Evolutionary conservation across 768 basidiomycete genomes (phyloP).

Genomic region (Gloeopeniophorella convolvens): DNA sequence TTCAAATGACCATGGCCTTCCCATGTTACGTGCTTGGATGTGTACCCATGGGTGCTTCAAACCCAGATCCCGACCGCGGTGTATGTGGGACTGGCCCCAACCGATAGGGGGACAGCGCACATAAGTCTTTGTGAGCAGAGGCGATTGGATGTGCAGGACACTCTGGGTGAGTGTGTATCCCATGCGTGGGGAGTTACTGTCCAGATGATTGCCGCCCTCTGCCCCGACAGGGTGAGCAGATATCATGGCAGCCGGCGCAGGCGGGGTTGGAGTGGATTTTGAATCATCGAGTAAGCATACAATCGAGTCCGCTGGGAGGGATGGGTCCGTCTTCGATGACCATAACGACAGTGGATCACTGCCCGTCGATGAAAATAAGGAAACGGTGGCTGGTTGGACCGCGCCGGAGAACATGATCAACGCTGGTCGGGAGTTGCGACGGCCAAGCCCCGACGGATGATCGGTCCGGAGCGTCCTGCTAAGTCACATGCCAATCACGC

Average conservation of each 20-base stretch:
- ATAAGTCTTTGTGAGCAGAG: conserved; percentile 60
- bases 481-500: too few species aligned
- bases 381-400: conserved; percentile 58
- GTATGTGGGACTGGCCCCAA: conserved; percentile 3
- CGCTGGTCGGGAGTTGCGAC: too few species aligned
- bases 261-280: conserved; percentile 42
- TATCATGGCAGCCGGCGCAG: conserved; percentile 41
- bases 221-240: conserved; percentile 31
- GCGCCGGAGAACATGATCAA: conserved; percentile 51
- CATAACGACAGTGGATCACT: conserved; percentile 58
- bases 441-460: too few species aligned
- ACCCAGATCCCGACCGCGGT: conserved; percentile 36
- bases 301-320: conserved; percentile 55
- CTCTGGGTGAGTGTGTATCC: conserved; percentile 47
- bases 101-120: conserved; percentile 50
- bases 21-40: conserved; percentile 63
- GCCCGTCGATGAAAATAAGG: conserved; percentile 68
- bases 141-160: conserved; percentile 76
- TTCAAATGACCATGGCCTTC: conserved; percentile 68
- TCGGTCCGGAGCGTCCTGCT: too few species aligned
- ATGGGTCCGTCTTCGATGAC: conserved; percentile 38
- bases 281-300: conserved; percentile 57
- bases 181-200: conserved; percentile 28
- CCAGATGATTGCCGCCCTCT: conserved; percentile 16
- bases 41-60: conserved; percentile 71